Percentiles rank a stretch among this genome's conserved stretches.
Conservation (phyloP, 1,139 yeast species). For the Candida pseudoviswanathii region DNA sequence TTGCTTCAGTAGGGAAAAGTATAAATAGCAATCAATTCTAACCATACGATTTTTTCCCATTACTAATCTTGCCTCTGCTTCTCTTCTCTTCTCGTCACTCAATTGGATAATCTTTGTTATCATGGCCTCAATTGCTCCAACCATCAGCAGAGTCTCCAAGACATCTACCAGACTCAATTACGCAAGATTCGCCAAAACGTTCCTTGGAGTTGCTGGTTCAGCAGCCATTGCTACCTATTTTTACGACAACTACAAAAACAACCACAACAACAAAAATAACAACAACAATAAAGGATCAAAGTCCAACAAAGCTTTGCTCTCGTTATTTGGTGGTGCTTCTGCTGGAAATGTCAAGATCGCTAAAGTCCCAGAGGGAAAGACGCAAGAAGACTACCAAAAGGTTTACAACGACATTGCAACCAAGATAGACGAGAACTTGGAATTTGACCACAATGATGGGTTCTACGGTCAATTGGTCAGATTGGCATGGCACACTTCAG, state of each 20-base stretch:
- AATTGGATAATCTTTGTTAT: not conserved
- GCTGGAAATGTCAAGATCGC: slow-evolving; percentile 26
- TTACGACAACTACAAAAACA: slow-evolving; percentile 13
- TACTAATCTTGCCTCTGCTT: slow-evolving; percentile 1
- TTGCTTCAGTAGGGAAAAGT: not conserved
- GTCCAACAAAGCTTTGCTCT: slow-evolving; percentile 14
- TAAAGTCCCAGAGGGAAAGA: slow-evolving; percentile 28
- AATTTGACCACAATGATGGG: slow-evolving; percentile 72
- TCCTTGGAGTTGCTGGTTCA: slow-evolving; percentile 24
- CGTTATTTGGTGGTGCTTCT: slow-evolving; percentile 24
- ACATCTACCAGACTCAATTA: slow-evolving; percentile 1
- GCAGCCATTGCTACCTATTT: slow-evolving; percentile 25
- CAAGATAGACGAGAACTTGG: slow-evolving; percentile 74
- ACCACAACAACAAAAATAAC: slow-evolving; percentile 13
- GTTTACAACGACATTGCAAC: slow-evolving; percentile 80
- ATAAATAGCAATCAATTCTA: not conserved
- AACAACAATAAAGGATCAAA: slow-evolving; percentile 15
- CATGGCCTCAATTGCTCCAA: slow-evolving; percentile 18
- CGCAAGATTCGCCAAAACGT: slow-evolving; percentile 9
- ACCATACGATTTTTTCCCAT: not conserved
- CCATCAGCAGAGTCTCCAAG: slow-evolving; percentile 7
- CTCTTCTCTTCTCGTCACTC: not conserved
- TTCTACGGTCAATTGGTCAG: slow-evolving; percentile 65
- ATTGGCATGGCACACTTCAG: slow-evolving; percentile 77
- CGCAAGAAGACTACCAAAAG: slow-evolving; percentile 63